Base-by-base conservation (phyloP, 2,329 filamentous ascomycete genomes). In the Dactylella cylindrospora region DNA sequence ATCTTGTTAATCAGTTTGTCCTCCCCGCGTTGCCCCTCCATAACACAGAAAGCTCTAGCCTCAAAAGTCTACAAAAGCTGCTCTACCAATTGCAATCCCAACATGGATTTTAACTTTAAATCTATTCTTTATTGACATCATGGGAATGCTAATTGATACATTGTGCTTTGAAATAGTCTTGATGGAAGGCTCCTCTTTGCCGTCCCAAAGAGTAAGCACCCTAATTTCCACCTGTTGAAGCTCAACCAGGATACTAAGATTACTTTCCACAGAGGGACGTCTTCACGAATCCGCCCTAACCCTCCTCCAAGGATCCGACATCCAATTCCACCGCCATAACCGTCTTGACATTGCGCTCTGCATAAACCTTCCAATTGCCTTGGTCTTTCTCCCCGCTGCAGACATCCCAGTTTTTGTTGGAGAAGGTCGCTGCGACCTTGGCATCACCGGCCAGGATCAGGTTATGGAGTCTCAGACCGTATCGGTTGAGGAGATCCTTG, bases 391-490 rank as follows among this genome's bases (percentile, higher is more conserved):
- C 20, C 93, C 93, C 23, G 93, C 91, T 29, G 90, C 90, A 67
- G 93, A 98, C 73, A 98, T 98, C 71, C 93, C 93, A 3, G 95
- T 90, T 31, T 97, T 97, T 71, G 90, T 98, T 40, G 91, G 91
- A 54, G 90, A 97, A 75, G 93, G 93, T 57, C 85, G 85, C 65
- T 89, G 95, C 40, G 90, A 95, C 71, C 79, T 98, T 12, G 93
- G 93, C 65, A 98, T 98, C 72, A 97, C 93, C 0, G 93, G 93
- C 44, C 82, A 83, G 70, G 93, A 98, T 72, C 90, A 95, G 71
- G 89, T 97, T 41, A 72, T 71, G 19, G 74, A 75, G 43, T 74
- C 75, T 20, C 74, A 76, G 8, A 74, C 72, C 39, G 77, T 79
- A 2, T 83, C 83, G 54, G 90, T 93, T 53, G 87, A 93, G 69